phyloP scores from a whole-genome alignment of 495 filamentous ascomycete species.

The Aspergillus wentii region DNA sequence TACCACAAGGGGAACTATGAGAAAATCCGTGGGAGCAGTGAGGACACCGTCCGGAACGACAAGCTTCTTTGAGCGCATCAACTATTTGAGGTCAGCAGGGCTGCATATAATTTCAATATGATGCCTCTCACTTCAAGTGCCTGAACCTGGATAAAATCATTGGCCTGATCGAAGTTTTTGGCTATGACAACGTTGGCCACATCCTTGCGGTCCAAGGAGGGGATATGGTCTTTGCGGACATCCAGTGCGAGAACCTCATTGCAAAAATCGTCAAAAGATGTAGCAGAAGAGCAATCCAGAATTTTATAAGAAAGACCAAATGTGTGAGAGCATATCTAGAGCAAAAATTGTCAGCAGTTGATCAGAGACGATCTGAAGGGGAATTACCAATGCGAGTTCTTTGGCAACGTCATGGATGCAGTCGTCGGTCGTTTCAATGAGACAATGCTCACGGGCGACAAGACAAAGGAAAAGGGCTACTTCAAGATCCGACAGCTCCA shows the following conservation, averaged over 20 bases:
- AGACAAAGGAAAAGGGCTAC: slow-evolving; percentile 80
- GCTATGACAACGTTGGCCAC: slow-evolving; percentile 81
- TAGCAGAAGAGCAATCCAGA: slow-evolving; percentile 65
- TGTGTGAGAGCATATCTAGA: slow-evolving; percentile 61
- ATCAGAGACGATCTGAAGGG: slow-evolving; percentile 42
- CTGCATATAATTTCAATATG: no score
- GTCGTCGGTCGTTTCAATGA: slow-evolving; percentile 67
- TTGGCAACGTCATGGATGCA: slow-evolving; percentile 59
- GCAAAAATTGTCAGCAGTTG: slow-evolving; percentile 6
- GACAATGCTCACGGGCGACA: slow-evolving; percentile 75
- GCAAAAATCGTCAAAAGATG: slow-evolving; percentile 75
- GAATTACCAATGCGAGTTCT: slow-evolving; percentile 64
- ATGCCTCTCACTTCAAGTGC: slow-evolving; percentile 58
- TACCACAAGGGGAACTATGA: slow-evolving; percentile 69
- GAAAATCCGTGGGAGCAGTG: slow-evolving; percentile 70
- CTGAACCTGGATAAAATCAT: slow-evolving; percentile 75
- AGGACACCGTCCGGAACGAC: slow-evolving; percentile 67
- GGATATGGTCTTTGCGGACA: slow-evolving; percentile 14
- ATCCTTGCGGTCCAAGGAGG: slow-evolving; percentile 16
- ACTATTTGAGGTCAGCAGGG: slow-evolving; percentile 38
- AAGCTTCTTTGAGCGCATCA: slow-evolving; percentile 75
- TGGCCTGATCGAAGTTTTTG: slow-evolving; percentile 68
- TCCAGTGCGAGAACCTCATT: slow-evolving; percentile 52
- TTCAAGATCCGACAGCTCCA: slow-evolving; percentile 79
- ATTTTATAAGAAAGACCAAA: slow-evolving; percentile 66